Percentiles rank a stretch among this genome's conserved stretches.
Conservation (phyloP, 108 stramenopile species). For the Fragilariopsis cylindrus region DNA sequence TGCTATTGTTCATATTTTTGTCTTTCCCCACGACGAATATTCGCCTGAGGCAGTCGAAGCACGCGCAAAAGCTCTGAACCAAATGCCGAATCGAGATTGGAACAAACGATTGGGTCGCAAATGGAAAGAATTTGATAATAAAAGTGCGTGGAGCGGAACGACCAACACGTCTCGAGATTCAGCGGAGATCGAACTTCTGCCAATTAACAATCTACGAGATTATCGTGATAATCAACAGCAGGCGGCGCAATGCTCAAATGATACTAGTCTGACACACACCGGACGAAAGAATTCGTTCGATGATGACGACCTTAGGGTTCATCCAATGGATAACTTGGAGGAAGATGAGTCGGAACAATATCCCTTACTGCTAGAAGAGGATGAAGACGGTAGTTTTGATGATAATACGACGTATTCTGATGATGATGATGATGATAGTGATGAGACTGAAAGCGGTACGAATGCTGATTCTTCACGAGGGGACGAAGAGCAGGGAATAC, state of each 20-base stretch:
- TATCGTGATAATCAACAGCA: slow-evolving; percentile 26
- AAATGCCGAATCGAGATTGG: slow-evolving; percentile 35
- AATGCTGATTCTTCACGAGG: slow-evolving; percentile 6
- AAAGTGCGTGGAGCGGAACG: slow-evolving; percentile 40
- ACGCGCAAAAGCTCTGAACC: slow-evolving; percentile 44
- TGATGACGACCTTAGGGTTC: slow-evolving; percentile 36
- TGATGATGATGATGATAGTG: slow-evolving; percentile 8
- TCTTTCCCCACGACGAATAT: slow-evolving; percentile 94
- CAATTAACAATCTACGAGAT: slow-evolving; percentile 25
- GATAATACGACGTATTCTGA: slow-evolving; percentile 22
- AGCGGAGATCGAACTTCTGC: slow-evolving; percentile 22
- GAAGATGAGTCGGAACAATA: slow-evolving; percentile 11
- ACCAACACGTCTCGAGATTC: slow-evolving; percentile 53
- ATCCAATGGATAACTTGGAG: slow-evolving; percentile 37
- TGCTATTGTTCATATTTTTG: slow-evolving; percentile 90
- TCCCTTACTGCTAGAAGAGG: slow-evolving; percentile 12
- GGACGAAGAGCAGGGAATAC: slow-evolving; percentile 35
- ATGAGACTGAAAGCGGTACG: slow-evolving; percentile 17
- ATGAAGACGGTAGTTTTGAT: slow-evolving; percentile 15
- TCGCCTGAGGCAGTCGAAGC: slow-evolving; percentile 63
- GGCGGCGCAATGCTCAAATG: background rate
- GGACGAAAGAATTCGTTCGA: slow-evolving; percentile 21
- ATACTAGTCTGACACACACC: slow-evolving; percentile 6
- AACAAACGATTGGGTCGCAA: slow-evolving; percentile 40
- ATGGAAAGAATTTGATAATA: slow-evolving; percentile 38